These are phyloP conservation scores for Taxillus chinensis DNA, from an alignment of 164 flowering plant genomes.

Conservation along the genomic window DNA sequence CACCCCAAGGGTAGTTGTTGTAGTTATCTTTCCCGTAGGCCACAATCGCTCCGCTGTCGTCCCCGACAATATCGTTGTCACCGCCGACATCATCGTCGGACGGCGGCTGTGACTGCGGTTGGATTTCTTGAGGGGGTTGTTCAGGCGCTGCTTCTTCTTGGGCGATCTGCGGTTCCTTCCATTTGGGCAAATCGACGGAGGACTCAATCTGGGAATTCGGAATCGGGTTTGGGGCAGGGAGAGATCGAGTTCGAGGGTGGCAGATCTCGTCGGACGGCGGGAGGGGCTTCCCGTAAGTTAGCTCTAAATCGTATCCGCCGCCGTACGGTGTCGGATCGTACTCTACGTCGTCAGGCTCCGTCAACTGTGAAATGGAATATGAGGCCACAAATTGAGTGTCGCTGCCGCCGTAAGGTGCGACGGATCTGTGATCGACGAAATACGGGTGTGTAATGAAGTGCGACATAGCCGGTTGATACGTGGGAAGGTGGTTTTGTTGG, in stretches of 20 bases:
- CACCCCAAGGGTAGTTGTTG: slow-evolving; percentile 4
- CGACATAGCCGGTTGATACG: neutral
- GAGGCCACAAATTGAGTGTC: slow-evolving; percentile 14
- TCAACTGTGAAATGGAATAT: slow-evolving; percentile 15
- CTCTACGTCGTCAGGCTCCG: slow-evolving; percentile 36
- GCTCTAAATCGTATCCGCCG: slow-evolving; percentile 57
- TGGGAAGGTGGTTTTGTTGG: too few species aligned
- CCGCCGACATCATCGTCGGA: neutral
- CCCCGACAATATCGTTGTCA: slow-evolving; percentile 2
- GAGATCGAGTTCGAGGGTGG: slow-evolving; percentile 45
- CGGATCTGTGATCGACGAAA: slow-evolving; percentile 8
- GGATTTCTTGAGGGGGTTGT: neutral
- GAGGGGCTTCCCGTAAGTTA: slow-evolving; percentile 63
- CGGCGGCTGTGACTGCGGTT: slow-evolving; percentile 2
- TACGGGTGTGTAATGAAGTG: slow-evolving; percentile 12
- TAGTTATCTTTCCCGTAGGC: neutral
- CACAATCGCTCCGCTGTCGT: neutral
- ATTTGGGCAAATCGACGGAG: neutral
- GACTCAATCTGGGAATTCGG: neutral
- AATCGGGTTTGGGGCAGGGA: neutral
- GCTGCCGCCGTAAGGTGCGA: slow-evolving; percentile 2
- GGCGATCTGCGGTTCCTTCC: too few species aligned
- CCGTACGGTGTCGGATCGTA: slow-evolving; percentile 70
- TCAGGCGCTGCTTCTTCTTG: slow-evolving; percentile 2
- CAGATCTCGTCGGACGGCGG: slow-evolving; percentile 57